Evolutionary conservation across 371 early-diverging fungal species (phyloP).

Genomic region (Chytridiales sp.): DNA sequence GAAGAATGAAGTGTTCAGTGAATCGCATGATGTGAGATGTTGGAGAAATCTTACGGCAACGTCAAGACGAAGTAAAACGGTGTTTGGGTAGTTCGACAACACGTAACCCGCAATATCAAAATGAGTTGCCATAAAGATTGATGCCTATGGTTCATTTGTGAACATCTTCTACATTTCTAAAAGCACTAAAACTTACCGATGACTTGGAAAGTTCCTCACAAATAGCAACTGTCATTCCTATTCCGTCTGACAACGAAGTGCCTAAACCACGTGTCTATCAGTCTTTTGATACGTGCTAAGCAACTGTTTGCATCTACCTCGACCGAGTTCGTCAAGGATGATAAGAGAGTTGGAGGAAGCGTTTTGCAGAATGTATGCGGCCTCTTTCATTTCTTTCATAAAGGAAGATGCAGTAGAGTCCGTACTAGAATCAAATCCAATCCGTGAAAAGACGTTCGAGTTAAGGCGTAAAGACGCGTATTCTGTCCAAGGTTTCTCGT

Average conservation of each 20-base stretch:
- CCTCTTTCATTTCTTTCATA: constrained; percentile 46
- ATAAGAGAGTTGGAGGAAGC: constrained; percentile 70
- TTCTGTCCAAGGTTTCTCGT: constrained; percentile 38
- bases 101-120: constrained; percentile 58
- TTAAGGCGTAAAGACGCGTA: constrained; percentile 78
- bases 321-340: constrained; percentile 95
- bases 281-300: constrained; percentile 7
- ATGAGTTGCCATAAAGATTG: constrained; percentile 73
- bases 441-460: constrained; percentile 61
- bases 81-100: constrained; percentile 61
- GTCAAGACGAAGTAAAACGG: constrained; percentile 64
- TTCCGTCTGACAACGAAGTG: constrained; percentile 80
- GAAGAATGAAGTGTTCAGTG: background rate
- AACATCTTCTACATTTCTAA: background rate
- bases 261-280: constrained; percentile 34
- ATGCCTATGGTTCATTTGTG: constrained; percentile 40
- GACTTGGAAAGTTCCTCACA: constrained; percentile 68
- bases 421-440: constrained; percentile 34
- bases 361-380: constrained; percentile 77
- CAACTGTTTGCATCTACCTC: constrained; percentile 62
- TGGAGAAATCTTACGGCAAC: constrained; percentile 41
- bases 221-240: constrained; percentile 77
- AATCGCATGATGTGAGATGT: too few relatives aligned
- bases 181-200: constrained; percentile 23
- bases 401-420: constrained; percentile 38